A percentile compares a stretch with the other conserved stretches of the same genome.
Evolutionary conservation across 148 eudicot genomes (phyloP).

Genomic region (Rhododendron griersonianum): DNA sequence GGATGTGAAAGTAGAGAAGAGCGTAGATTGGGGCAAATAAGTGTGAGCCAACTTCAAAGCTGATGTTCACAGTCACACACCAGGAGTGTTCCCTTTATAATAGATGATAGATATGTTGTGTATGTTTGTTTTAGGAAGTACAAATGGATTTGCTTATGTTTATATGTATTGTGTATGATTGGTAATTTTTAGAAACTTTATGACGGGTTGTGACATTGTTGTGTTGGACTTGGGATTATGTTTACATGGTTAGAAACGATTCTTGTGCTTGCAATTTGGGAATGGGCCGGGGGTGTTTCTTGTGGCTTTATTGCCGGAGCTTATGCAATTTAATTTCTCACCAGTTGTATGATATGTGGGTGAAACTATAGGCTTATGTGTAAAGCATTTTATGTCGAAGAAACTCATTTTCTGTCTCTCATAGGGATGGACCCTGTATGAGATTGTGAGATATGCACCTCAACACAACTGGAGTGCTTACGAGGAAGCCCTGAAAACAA

Average conservation of each 20-base stretch:
- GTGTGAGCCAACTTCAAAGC: no score
- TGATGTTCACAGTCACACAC: no score
- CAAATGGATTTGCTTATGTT: not conserved
- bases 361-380: not conserved
- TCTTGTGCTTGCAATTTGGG: not conserved
- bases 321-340: not conserved
- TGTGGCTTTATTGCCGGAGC: not conserved
- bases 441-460: slow-evolving; percentile 93
- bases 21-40: no score
- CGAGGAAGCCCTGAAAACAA: slow-evolving; percentile 80
- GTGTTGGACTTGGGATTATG: not conserved
- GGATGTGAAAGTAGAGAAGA: no score
- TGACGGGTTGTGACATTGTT: not conserved
- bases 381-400: not conserved
- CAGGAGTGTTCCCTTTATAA: not conserved
- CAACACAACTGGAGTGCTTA: slow-evolving; percentile 94
- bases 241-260: not conserved
- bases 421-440: slow-evolving; percentile 89
- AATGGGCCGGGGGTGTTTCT: not conserved
- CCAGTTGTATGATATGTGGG: not conserved
- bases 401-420: slow-evolving; percentile 19
- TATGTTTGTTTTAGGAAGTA: not conserved
- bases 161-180: not conserved
- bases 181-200: not conserved
- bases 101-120: not conserved